Evolutionary conservation across 768 basidiomycete species (phyloP).

Genomic region (Naganishia vaughanmartiniae): DNA sequence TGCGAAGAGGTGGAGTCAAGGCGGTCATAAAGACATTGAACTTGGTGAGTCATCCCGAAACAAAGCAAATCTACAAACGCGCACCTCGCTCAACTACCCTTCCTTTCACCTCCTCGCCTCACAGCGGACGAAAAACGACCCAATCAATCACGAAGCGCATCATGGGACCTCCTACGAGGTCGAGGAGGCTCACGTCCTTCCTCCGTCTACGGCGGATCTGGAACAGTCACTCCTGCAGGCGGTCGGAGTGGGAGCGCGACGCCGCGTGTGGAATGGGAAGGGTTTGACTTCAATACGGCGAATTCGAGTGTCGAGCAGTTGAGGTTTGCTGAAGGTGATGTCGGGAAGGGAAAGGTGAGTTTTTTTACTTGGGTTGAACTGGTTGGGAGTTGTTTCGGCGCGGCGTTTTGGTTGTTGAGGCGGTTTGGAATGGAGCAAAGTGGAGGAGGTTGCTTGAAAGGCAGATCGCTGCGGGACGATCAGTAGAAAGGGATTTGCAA

Average conservation of each 20-base stretch:
- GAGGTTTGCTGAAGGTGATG: conserved; percentile 51
- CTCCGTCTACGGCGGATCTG: conserved; percentile 8
- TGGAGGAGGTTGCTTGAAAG: not conserved
- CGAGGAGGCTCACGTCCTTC: conserved; percentile 20
- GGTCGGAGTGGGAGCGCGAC: conserved; percentile 24
- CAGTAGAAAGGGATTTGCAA: not conserved
- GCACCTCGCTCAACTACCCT: not conserved
- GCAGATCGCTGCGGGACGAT: not conserved
- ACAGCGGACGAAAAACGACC: conserved; percentile 16
- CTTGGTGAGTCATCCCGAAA: not conserved
- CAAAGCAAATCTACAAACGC: not conserved
- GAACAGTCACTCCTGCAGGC: not conserved
- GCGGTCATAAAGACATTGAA: conserved; percentile 20
- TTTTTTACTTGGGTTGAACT: not conserved
- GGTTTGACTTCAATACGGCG: conserved; percentile 46
- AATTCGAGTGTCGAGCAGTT: conserved; percentile 46
- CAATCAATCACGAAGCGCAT: conserved; percentile 9
- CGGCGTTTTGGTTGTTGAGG: not conserved
- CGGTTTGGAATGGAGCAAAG: not conserved
- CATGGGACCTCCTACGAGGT: not conserved
- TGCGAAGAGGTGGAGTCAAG: conserved; percentile 21
- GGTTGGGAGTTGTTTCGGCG: not conserved
- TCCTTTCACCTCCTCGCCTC: not conserved
- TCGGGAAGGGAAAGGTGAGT: conserved; percentile 49
- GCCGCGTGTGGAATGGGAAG: conserved; percentile 49